Evolutionary conservation across 2,329 filamentous ascomycete genomes (phyloP).

Genomic region (Penicillium palitans): DNA sequence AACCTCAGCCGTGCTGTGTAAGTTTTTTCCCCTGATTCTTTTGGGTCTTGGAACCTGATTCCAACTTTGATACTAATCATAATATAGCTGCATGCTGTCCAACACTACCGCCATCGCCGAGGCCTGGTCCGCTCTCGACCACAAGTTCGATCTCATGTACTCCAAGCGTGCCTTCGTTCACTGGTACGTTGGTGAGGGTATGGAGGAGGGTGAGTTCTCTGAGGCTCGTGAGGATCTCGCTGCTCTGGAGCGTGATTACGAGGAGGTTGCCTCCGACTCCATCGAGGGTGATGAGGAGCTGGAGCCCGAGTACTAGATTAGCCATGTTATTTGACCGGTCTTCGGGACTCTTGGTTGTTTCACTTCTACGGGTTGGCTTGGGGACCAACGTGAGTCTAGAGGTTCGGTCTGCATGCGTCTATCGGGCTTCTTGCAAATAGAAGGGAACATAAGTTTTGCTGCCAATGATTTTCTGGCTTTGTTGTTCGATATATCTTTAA

Average conservation of each 20-base stretch:
- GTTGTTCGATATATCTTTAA: conserved; percentile 44
- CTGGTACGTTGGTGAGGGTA: conserved; percentile 99
- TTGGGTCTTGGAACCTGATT: conserved; percentile 13
- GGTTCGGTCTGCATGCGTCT: conserved; percentile 28
- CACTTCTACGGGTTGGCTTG: conserved; percentile 25
- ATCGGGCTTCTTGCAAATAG: conserved; percentile 38
- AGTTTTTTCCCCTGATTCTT: conserved; percentile 44
- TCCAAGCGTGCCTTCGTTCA: conserved; percentile 99
- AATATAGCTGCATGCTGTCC: conserved; percentile 78
- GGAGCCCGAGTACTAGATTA: conserved; percentile 81
- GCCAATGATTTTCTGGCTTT: conserved; percentile 37
- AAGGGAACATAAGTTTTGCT: conserved; percentile 40
- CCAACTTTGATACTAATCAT: conserved; percentile 27
- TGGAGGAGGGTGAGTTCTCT: conserved; percentile 99
- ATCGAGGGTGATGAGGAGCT: conserved; percentile 77
- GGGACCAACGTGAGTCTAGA: conserved; percentile 25
- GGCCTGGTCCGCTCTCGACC: conserved; percentile 92
- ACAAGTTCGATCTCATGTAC: conserved; percentile 99
- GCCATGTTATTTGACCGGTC: conserved; percentile 23
- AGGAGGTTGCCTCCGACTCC: conserved; percentile 95
- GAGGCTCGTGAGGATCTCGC: conserved; percentile 98
- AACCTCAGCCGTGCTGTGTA: conserved; percentile 98
- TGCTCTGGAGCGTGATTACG: conserved; percentile 96
- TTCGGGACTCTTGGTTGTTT: conserved; percentile 20
- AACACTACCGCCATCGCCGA: conserved; percentile 98